phyloP scores from a whole-genome alignment of 495 filamentous ascomycete species.

The Talaromyces proteolyticus region DNA sequence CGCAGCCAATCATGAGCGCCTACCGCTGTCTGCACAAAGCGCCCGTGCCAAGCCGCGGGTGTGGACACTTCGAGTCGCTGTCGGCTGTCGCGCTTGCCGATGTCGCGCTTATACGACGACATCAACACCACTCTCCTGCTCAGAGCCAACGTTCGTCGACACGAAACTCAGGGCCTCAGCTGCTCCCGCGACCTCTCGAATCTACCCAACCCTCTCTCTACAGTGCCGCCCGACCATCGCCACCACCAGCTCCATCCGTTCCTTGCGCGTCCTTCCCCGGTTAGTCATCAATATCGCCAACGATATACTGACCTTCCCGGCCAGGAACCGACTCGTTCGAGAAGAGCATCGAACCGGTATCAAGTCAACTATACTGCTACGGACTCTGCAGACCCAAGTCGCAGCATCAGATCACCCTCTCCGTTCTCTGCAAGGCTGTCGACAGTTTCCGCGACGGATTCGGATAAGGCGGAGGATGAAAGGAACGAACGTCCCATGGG shows the following conservation, averaged over 20 bases:
- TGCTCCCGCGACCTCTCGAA: background rate
- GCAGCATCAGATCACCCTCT: slow-evolving; percentile 18
- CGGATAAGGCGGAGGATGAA: slow-evolving; percentile 37
- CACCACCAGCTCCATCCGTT: slow-evolving; percentile 1
- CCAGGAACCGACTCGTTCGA: too few species aligned
- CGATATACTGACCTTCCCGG: background rate
- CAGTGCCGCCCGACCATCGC: too few species aligned
- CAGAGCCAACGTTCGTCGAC: too few species aligned
- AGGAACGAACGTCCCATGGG: slow-evolving; percentile 59
- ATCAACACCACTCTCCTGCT: background rate
- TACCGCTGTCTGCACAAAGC: background rate
- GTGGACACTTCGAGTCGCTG: too few species aligned
- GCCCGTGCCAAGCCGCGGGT: background rate
- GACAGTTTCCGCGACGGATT: slow-evolving; percentile 25
- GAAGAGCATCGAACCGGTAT: too few species aligned
- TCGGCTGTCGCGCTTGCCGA: slow-evolving; percentile 3
- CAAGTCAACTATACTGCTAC: too few species aligned
- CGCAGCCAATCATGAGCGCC: background rate
- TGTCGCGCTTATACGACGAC: slow-evolving; percentile 3
- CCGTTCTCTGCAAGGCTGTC: slow-evolving; percentile 24
- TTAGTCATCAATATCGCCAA: too few species aligned
- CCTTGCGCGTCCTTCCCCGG: too few species aligned
- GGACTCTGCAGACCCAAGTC: background rate
- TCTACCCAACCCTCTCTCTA: background rate
- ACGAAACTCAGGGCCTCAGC: too few species aligned